phyloP scores from a whole-genome alignment of 768 basidiomycete species.

The Termitomyces sp. region DNA sequence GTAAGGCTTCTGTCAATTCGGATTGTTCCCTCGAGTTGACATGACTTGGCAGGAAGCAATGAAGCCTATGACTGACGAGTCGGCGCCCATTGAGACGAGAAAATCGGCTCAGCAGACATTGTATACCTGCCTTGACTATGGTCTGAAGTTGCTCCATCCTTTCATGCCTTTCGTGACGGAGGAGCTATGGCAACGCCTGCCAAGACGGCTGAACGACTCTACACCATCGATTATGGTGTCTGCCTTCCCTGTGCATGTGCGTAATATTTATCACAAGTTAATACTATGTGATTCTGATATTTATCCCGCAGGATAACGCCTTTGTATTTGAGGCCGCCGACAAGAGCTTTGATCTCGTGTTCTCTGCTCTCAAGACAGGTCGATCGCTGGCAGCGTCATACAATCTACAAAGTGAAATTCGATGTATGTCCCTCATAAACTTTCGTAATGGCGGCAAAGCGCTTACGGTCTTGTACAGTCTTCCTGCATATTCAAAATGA shows the following conservation, averaged over 20 bases:
- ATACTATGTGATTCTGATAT: neutral
- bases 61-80: constrained; percentile 93
- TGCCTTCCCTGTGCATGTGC: constrained; percentile 72
- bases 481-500: constrained; percentile 69
- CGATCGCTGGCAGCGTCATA: constrained; percentile 88
- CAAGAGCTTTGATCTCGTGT: constrained; percentile 81
- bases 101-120: constrained; percentile 92
- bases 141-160: constrained; percentile 87
- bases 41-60: constrained; percentile 76
- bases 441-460: neutral
- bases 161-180: constrained; percentile 99
- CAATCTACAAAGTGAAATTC: constrained; percentile 80
- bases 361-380: constrained; percentile 69
- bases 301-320: constrained; percentile 43
- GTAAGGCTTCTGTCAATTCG: constrained; percentile 36
- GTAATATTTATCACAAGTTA: constrained; percentile 22
- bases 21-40: neutral
- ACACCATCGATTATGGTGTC: constrained; percentile 90
- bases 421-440: constrained; percentile 42
- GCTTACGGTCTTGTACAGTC: constrained; percentile 39
- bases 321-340: constrained; percentile 71
- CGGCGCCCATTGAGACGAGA: constrained; percentile 53
- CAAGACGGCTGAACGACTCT: constrained; percentile 74
- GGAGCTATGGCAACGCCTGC: constrained; percentile 96
- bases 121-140: constrained; percentile 90